Evolutionary conservation across 805 yeast species (phyloP).

Genomic region (Pichia gijzeniarum): DNA sequence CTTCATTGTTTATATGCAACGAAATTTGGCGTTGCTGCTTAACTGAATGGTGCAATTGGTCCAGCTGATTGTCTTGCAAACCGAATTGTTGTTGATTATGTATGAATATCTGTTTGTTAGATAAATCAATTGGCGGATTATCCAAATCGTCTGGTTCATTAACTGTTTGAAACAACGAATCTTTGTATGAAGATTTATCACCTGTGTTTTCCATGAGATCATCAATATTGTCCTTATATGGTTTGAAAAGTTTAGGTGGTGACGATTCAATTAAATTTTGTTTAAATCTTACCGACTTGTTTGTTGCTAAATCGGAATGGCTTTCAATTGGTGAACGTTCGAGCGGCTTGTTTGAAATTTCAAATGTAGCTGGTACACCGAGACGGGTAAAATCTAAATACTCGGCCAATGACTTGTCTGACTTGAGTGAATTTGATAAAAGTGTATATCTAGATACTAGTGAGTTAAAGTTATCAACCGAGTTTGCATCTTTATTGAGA

Average conservation of each 20-base stretch:
- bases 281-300: conserved; percentile 21
- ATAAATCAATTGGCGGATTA: conserved; percentile 13
- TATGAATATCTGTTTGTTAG: conserved; percentile 29
- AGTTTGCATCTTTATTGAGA: too few species aligned
- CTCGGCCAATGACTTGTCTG: too few species aligned
- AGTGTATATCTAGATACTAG: too few species aligned
- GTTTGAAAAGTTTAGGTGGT: neutral
- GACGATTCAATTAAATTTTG: conserved; percentile 18
- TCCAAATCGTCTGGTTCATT: neutral
- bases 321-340: too few species aligned
- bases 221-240: conserved; percentile 7
- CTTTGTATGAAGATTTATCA: neutral
- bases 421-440: too few species aligned
- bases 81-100: conserved; percentile 40
- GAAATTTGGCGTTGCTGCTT: conserved; percentile 41
- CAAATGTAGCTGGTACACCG: too few species aligned
- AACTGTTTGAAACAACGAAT: neutral
- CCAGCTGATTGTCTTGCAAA: conserved; percentile 41
- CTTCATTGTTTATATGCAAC: conserved; percentile 39
- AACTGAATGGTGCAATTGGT: conserved; percentile 36
- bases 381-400: too few species aligned
- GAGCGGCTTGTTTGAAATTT: too few species aligned
- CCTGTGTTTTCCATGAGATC: neutral
- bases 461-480: too few species aligned
- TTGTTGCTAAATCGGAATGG: neutral